Evolutionary conservation across 2,329 filamentous ascomycete genomes (phyloP), one percentile per base, ranked within the genome.

Genomic region (Taxawa tesnikishii): DNA sequence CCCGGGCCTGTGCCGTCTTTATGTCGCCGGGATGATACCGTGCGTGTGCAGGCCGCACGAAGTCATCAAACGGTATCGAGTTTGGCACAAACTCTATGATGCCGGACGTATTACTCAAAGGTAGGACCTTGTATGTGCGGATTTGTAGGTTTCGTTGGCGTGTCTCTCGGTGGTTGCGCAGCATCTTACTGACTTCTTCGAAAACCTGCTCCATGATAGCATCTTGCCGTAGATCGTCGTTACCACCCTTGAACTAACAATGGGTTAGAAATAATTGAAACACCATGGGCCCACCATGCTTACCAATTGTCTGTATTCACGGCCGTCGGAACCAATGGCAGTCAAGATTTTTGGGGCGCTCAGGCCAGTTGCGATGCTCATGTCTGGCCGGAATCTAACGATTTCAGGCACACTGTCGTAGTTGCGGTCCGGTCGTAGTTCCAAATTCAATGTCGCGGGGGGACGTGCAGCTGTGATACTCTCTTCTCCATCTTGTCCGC

Each of bases 131-230:
- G 68, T 99, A 99, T 0, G 90, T 96, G 36, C 92, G 72, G 49
- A 99, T 92, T 6, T 80, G 83, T 8, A 99, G 67, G 41, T 83
- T 83, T 5, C 90, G 79, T 50, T 94, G 85, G 24, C 85, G 79
- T 3, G 90, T 94, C 9, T 78, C 72, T 34, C 83, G 78, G 54
- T 96, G 85, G 29, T 83, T 78, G 51, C 83, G 82, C 15, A 99
- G 65, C 14, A 98, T 72, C 31, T 83, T 82, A 36, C 85, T 96
- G 14, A 94, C 90, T 56, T 93, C 85, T 37, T 87, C 83, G 53
- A 98, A 99, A 1, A 98, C 90, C 58, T 99, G 90, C 56, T 98
- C 92, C 92, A 99, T 99, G 64, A 77, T 98, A 27, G 88, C 84
- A 49, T 99, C 90, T 60, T 98, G 90, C 6, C 92, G 81, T 9